Evolutionary conservation across 2,329 filamentous ascomycete genomes (phyloP), one percentile per base, ranked within the genome.

Genomic region (Venturia carpophila): DNA sequence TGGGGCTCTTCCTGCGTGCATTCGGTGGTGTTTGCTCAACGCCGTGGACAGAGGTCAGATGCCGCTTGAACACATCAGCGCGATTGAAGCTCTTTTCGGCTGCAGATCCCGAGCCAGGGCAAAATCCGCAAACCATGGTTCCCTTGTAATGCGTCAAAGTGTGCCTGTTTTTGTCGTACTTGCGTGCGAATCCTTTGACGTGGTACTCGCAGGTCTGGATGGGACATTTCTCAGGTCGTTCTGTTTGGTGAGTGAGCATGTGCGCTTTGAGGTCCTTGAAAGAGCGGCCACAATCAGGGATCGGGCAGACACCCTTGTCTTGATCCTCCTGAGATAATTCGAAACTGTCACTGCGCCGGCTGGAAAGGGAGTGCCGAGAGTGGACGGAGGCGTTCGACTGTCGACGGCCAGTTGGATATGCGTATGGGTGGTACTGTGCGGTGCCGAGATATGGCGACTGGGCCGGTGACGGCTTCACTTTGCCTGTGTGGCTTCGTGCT

Each of bases 111-210:
- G 90, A 91, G 42, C 91, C 91, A 1, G 92, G 91, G 71, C 92
- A 96, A 79, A 96, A 97, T 39, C 91, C 92, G 73, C 92, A 97
- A 30, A 96, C 91, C 92, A 96, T 96, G 61, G 90, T 96, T 49
- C 92, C 92, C 79, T 96, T 96, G 83, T 96, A 97, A 75, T 97
- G 92, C 5, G 92, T 97, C 68, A 96, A 78, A 5, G 92, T 96
- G 75, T 97, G 92, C 56, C 92, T 82, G 78, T 96, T 96, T 83
- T 96, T 96, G 80, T 97, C 92, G 74, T 97, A 97, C 78, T 96
- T 96, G 71, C 92, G 84, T 13, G 92, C 92, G 73, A 97, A 97
- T 4, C 92, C 92, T 78, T 96, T 96, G 72, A 84, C 80, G 79
- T 96, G 88, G 77, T 96, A 97, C 72, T 96, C 91, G 79, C 92